Base-by-base conservation (phyloP, 2,329 filamentous ascomycete species). In the Dryadomyces quercus-mongolicae region DNA sequence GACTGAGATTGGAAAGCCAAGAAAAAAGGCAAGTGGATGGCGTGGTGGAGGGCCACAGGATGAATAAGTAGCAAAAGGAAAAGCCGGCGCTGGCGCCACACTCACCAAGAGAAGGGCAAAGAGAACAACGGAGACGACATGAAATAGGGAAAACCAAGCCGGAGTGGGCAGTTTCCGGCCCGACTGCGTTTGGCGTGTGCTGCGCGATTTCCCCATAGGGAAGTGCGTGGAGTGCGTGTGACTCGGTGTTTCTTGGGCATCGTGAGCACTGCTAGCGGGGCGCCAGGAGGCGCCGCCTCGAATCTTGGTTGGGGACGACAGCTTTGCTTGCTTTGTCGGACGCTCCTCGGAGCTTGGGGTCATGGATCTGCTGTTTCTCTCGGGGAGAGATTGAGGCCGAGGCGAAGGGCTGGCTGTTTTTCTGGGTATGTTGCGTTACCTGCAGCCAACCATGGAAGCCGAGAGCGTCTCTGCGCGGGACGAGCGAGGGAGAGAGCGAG, bases 81-180 rank as follows among this genome's bases (percentile, higher is more conserved):
- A 8, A 10, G 31, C 20, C 21, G 54, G 59, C 57, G 57, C 59
- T 60, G 57, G 63, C 56, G 50, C 54, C 49, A 12, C 10, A 40
- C 36, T 40, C 36, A 40, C 36, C 36, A 40, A 40, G 4, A 40
- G 36, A 13, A 40, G 36, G 53, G 58, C 55, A 57, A 56, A 52
- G 54, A 44, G 49, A 64, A 60, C 61, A 55, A 64, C 56, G 21
- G 65, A 67, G 52, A 63, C 60, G 44, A 66, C 55, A 55, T 62
- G 63, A 43, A 67, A 54, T 40, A 66, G 52, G 42, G 62, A 62
- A 49, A 49, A 50, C 36, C 50, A 54, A 36, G 53, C 48, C 46
- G 56, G 51, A 38, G 42, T 53, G 46, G 55, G 51, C 52, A 56
- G 43, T 51, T 58, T 57, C 56, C 54, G 57, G 58, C 56, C 57